Conservation (phyloP, 2,329 filamentous ascomycete genomes). For the Claviceps pazoutovae region DNA sequence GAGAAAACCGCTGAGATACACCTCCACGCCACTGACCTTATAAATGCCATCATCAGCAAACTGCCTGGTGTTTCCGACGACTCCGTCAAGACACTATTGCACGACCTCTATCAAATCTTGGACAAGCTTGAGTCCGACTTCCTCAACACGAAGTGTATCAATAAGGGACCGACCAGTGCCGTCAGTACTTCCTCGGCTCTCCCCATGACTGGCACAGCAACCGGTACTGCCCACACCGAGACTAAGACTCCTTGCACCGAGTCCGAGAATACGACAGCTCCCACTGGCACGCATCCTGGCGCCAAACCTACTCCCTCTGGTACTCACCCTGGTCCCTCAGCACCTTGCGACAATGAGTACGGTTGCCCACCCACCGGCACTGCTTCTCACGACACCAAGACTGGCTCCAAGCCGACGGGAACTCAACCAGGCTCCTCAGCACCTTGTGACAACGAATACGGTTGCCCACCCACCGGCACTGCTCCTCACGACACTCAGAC, state of each 20-base stretch:
- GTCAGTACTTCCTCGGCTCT: not conserved
- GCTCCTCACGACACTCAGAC: too few relatives aligned
- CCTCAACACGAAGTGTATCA: conserved; percentile 1
- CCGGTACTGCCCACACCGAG: not conserved
- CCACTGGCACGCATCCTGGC: not conserved
- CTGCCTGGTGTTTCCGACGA: not conserved
- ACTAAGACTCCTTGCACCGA: not conserved
- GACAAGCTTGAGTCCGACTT: conserved; percentile 1
- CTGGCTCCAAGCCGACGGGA: not conserved
- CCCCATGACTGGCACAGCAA: not conserved
- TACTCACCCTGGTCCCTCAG: not conserved
- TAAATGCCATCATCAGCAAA: not conserved
- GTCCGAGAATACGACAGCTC: not conserved
- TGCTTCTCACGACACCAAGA: not conserved
- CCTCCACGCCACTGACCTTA: not conserved
- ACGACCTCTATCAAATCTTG: not conserved
- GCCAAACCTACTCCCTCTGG: not conserved
- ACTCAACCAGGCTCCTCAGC: not conserved
- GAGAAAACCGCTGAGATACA: conserved; percentile 1
- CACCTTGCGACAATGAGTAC: not conserved
- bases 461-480: too few relatives aligned
- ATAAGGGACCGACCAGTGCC: not conserved
- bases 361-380: not conserved
- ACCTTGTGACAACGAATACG: not conserved
- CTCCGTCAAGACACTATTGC: not conserved